phyloP scores from a whole-genome alignment of 345 rosid species.

The Mangifera indica region DNA sequence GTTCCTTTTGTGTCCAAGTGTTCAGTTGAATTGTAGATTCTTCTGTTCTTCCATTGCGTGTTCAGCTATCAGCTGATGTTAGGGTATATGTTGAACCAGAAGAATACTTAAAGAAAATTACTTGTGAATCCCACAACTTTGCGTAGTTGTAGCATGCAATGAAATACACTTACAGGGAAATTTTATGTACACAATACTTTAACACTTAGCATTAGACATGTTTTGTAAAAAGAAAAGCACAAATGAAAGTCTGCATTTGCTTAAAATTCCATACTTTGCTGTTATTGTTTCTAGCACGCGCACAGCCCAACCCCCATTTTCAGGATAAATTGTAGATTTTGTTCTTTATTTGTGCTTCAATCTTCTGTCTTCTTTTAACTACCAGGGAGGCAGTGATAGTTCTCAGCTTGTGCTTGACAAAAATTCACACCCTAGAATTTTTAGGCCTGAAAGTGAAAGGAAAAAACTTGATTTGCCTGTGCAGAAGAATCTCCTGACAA shows the following conservation, averaged over 20 bases:
- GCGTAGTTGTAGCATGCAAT: neutral
- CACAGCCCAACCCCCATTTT: no score
- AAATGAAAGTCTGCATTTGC: slow-evolving; percentile 10
- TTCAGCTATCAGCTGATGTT: neutral
- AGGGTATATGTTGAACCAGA: neutral
- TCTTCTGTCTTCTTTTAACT: slow-evolving; percentile 8
- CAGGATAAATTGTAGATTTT: neutral
- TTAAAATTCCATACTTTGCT: slow-evolving; percentile 10
- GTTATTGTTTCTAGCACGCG: no score
- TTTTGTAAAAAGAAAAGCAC: neutral
- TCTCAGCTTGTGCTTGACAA: slow-evolving; percentile 30
- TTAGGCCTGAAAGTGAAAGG: slow-evolving; percentile 50
- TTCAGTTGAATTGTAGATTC: slow-evolving; percentile 4
- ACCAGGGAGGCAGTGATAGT: slow-evolving; percentile 48
- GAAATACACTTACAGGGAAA: neutral
- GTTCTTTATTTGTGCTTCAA: neutral
- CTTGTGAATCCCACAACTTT: neutral
- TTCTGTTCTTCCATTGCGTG: neutral
- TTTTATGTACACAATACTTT: neutral
- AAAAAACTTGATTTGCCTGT: slow-evolving; percentile 85
- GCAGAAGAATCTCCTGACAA: slow-evolving; percentile 90
- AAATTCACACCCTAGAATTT: slow-evolving; percentile 33
- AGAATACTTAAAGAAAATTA: neutral
- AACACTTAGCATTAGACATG: neutral
- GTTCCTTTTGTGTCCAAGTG: neutral